Base-by-base conservation (phyloP, 1,284 basidiomycete species). In the Phylloporus sp. region DNA sequence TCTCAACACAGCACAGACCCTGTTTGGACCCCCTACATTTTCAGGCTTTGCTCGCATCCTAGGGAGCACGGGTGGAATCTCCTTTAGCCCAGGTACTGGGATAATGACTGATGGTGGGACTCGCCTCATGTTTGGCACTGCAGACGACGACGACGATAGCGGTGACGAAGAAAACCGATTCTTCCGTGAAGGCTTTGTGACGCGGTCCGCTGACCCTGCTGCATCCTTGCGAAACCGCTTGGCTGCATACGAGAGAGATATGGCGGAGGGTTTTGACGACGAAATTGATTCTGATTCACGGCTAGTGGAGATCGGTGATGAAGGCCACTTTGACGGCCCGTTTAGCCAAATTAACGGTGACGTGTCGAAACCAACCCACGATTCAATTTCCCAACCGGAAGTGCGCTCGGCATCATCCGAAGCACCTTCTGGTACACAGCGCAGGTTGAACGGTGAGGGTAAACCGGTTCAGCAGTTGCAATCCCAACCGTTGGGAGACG, bases 401-500 rank as follows among this genome's bases (percentile, higher is more conserved):
- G 64, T 56, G 29, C 66, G 40, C 56, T 66, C 15, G 22, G 34
- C 71, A 28, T 78, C 83, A 66, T 82, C 81, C 7, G 84, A 86
- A 70, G 79, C 79, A 10, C 81, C 83, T 20, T 79, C 81, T 32
- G 79, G 82, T 37, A 78, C 82, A 26, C 80, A 77, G 56, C 76
- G 75, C 26, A 71, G 65, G 49, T 69, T 74, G 39, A 86, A 87
- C 64, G 87, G 86, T 40, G 81, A 82, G 65, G 69, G 76, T 32
- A 73, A 74, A 26, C 79, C 82, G 15, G 80, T 80, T 47, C 75
- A 81, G 64, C 89, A 90, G 69, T 78, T 90, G 47, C 78, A 80
- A 53, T 80, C 83, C 15, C 74, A 80, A 56, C 87, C 90, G 22
- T 78, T 80, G 61, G 88, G 89, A 26, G 90, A 93, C 68, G 83